Evolutionary conservation across 495 filamentous ascomycete genomes (phyloP).

Genomic region (Daldinia vernicosa): DNA sequence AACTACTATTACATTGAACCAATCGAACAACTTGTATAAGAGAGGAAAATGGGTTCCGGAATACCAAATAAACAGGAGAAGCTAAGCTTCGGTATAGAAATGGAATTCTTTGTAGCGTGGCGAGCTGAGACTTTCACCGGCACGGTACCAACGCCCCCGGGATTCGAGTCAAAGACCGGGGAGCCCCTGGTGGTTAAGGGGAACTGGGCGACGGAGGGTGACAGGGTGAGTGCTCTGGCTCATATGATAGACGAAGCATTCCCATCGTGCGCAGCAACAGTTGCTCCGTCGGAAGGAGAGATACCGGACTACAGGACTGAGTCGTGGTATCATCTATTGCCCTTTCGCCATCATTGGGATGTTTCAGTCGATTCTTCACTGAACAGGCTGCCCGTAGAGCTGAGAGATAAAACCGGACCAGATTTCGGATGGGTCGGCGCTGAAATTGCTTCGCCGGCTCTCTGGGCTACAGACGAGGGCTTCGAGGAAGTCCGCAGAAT

Average conservation of each 20-base stretch:
- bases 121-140: background rate
- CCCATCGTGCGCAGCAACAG: background rate
- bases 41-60: background rate
- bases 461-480: slow-evolving; percentile 22
- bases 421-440: slow-evolving; percentile 15
- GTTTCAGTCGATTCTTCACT: slow-evolving; percentile 4
- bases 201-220: background rate
- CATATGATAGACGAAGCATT: background rate
- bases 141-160: background rate
- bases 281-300: background rate
- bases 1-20: background rate
- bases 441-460: slow-evolving; percentile 30
- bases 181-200: background rate
- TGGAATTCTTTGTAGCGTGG: slow-evolving; percentile 35
- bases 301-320: background rate
- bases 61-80: background rate
- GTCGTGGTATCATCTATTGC: background rate
- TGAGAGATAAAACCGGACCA: background rate
- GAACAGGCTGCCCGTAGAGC: accelerated
- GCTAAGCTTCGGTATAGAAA: slow-evolving; percentile 36
- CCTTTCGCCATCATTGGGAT: background rate
- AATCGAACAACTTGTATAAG: background rate
- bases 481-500: slow-evolving; percentile 30
- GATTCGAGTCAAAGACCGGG: background rate
- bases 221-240: background rate